phyloP scores from a whole-genome alignment of 148 eudicot genomes.

The Camellia japonica region DNA sequence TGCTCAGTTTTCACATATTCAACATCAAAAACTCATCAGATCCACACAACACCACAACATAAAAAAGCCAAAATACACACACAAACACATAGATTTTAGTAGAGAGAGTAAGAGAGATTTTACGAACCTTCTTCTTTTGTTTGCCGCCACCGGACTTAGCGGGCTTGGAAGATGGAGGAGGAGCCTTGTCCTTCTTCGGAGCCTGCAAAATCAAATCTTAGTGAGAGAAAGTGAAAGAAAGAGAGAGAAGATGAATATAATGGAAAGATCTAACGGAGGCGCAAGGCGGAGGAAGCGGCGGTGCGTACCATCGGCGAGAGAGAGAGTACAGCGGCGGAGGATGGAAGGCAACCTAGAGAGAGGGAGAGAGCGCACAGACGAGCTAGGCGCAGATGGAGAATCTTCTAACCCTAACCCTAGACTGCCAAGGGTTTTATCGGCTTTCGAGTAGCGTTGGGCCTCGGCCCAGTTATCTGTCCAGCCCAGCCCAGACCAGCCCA shows the following conservation, averaged over 20 bases:
- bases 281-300: background rate
- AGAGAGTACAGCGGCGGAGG: background rate
- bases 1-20: slow-evolving; percentile 23
- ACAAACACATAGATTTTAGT: background rate
- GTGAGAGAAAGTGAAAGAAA: no score
- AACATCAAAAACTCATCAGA: background rate
- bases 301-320: slow-evolving; percentile 16
- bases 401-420: background rate
- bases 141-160: slow-evolving; percentile 98
- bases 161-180: slow-evolving; percentile 88
- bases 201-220: slow-evolving; percentile 41
- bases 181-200: slow-evolving; percentile 81
- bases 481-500: no score
- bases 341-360: background rate
- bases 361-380: background rate
- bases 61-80: background rate
- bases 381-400: background rate
- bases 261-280: background rate
- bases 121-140: slow-evolving; percentile 87
- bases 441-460: background rate
- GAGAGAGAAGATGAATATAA: background rate
- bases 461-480: no score
- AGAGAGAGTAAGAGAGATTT: no score
- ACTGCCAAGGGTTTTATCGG: background rate
- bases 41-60: background rate